phyloP scores from a whole-genome alignment of 176 grass and related monocot genomes.

The maize (Zea mays) region Zm-B73-REFERENCE-NAM-5.0 NC_050097.1:217168001-217168500 shows the following conservation, averaged over 20 bases:
- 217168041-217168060: slow-evolving; percentile 12
- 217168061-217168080: slow-evolving; percentile 32
- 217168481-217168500: slow-evolving; percentile 17
- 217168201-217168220: slow-evolving; percentile 41
- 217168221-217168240: slow-evolving; percentile 61
- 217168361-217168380: slow-evolving; percentile 51
- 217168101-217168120: neutral
- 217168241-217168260: slow-evolving; percentile 22
- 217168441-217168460: slow-evolving; percentile 60
- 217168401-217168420: slow-evolving; percentile 44
- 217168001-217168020: neutral
- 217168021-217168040: neutral
- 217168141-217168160: slow-evolving; percentile 24
- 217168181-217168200: slow-evolving; percentile 37
- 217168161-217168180: slow-evolving; percentile 53
- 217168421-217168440: slow-evolving; percentile 48
- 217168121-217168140: slow-evolving; percentile 21
- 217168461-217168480: slow-evolving; percentile 41
- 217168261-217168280: slow-evolving; percentile 46
- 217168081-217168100: too few species aligned
- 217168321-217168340: slow-evolving; percentile 30
- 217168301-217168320: slow-evolving; percentile 3
- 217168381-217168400: slow-evolving; percentile 33
- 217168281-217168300: slow-evolving; percentile 23
- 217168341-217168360: slow-evolving; percentile 56